Evolutionary conservation across 2,329 filamentous ascomycete genomes (phyloP).

Genomic region (Rasamsonia emersonii): DNA sequence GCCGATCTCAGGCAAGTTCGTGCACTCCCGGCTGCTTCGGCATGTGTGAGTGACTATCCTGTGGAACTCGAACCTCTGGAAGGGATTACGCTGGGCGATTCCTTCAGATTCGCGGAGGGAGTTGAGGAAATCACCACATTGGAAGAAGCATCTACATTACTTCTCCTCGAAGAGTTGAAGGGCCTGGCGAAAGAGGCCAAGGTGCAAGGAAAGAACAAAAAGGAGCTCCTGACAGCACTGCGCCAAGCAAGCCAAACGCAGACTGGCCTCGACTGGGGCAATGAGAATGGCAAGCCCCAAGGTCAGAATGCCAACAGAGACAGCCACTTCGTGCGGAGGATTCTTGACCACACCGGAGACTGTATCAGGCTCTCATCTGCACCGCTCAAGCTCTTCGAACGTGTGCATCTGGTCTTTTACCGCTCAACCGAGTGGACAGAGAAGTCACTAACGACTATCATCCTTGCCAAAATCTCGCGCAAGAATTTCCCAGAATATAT

Average conservation of each 20-base stretch:
- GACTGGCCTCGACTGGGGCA: constrained; percentile 57
- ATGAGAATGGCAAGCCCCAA: constrained; percentile 33
- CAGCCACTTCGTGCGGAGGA: constrained; percentile 66
- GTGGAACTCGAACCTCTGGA: constrained; percentile 42
- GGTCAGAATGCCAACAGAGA: constrained; percentile 53
- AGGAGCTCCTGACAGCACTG: constrained; percentile 66
- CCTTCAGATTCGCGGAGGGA: constrained; percentile 71
- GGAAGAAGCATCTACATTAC: constrained; percentile 71
- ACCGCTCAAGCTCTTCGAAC: constrained; percentile 75
- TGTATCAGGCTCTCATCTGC: constrained; percentile 71
- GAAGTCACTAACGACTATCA: constrained; percentile 90
- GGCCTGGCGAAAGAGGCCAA: constrained; percentile 75
- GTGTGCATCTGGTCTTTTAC: constrained; percentile 93
- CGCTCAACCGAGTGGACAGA: constrained; percentile 95
- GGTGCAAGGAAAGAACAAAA: constrained; percentile 79
- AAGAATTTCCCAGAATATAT: constrained; percentile 85
- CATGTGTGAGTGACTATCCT: constrained; percentile 27
- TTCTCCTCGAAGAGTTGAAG: constrained; percentile 85
- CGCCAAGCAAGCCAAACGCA: constrained; percentile 67
- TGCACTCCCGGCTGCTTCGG: constrained; percentile 43
- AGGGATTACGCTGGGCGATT: constrained; percentile 41
- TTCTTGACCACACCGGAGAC: constrained; percentile 66
- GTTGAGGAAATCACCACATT: constrained; percentile 69
- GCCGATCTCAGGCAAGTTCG: constrained; percentile 52
- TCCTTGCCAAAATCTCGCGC: constrained; percentile 79